Evolutionary conservation across 805 yeast species (phyloP).

Genomic region (Saccharomycopsis schoenii): DNA sequence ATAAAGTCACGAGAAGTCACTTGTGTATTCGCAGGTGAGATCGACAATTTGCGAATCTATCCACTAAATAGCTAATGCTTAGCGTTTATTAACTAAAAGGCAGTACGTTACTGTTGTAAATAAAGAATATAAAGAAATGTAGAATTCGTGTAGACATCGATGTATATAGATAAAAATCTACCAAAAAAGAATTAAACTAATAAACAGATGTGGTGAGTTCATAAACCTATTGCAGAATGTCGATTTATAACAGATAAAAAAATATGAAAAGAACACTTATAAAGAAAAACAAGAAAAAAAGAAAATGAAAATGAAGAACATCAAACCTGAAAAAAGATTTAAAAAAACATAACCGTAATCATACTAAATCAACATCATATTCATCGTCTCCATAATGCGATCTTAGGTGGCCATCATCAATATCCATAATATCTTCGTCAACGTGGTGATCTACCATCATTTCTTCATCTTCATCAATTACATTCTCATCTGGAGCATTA

Average conservation of each 20-base stretch:
- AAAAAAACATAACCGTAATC: neutral
- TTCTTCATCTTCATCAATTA: constrained; percentile 55
- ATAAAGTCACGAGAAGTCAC: too few relatives aligned
- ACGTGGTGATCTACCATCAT: neutral
- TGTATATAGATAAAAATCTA: too few relatives aligned
- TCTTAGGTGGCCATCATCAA: constrained; percentile 20
- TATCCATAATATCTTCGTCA: constrained; percentile 26
- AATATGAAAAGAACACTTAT: neutral
- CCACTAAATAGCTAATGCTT: too few relatives aligned
- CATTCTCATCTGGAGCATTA: constrained; percentile 78
- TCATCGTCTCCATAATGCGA: constrained; percentile 16
- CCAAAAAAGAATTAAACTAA: too few relatives aligned
- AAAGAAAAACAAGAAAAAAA: neutral
- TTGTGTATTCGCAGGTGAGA: too few relatives aligned
- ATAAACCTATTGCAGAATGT: neutral
- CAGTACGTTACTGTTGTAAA: too few relatives aligned
- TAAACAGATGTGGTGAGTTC: too few relatives aligned
- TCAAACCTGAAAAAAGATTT: neutral
- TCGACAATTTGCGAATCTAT: too few relatives aligned
- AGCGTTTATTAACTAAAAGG: too few relatives aligned
- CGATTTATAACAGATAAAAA: neutral
- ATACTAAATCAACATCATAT: constrained; percentile 16
- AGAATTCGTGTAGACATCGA: too few relatives aligned
- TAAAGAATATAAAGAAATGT: too few relatives aligned
- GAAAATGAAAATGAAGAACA: neutral